Evolutionary conservation across 2,329 filamentous ascomycete genomes (phyloP).

Genomic region (Magnaporthales sp.): DNA sequence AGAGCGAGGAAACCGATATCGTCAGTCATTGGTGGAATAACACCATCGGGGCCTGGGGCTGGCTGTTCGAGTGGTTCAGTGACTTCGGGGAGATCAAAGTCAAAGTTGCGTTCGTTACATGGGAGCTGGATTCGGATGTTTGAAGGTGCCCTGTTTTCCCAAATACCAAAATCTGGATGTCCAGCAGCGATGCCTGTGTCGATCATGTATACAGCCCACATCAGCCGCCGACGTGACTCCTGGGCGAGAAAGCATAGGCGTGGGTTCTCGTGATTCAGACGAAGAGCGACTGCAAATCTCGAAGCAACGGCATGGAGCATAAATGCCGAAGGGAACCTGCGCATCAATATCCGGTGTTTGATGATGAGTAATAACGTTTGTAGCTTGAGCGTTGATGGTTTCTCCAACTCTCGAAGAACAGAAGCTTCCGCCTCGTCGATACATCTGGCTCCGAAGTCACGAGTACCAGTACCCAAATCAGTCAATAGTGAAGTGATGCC

Average conservation of each 20-base stretch:
- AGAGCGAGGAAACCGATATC: slow-evolving; percentile 47
- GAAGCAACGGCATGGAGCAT: slow-evolving; percentile 36
- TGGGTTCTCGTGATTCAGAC: slow-evolving; percentile 38
- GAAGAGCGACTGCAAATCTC: slow-evolving; percentile 38
- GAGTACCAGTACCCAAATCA: slow-evolving; percentile 38
- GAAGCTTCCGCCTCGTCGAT: slow-evolving; percentile 45
- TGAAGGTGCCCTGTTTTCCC: slow-evolving; percentile 27
- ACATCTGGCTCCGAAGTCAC: slow-evolving; percentile 43
- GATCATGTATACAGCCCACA: slow-evolving; percentile 41
- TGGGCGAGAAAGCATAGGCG: slow-evolving; percentile 33
- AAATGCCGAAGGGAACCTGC: slow-evolving; percentile 35
- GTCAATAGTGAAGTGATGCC: slow-evolving; percentile 48
- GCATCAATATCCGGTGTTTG: slow-evolving; percentile 36
- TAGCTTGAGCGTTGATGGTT: slow-evolving; percentile 47
- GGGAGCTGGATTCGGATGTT: slow-evolving; percentile 36
- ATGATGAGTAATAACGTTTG: slow-evolving; percentile 36
- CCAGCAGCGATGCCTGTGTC: slow-evolving; percentile 38
- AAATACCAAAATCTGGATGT: slow-evolving; percentile 35
- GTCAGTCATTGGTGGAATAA: slow-evolving; percentile 36
- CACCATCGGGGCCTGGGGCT: slow-evolving; percentile 29
- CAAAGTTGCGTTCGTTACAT: slow-evolving; percentile 42
- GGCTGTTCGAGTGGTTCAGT: slow-evolving; percentile 41
- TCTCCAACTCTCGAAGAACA: slow-evolving; percentile 43
- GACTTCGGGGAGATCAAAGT: slow-evolving; percentile 47
- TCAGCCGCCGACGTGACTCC: slow-evolving; percentile 33